phyloP scores from a whole-genome alignment of 768 basidiomycete species.

The Trametes sanguinea region DNA sequence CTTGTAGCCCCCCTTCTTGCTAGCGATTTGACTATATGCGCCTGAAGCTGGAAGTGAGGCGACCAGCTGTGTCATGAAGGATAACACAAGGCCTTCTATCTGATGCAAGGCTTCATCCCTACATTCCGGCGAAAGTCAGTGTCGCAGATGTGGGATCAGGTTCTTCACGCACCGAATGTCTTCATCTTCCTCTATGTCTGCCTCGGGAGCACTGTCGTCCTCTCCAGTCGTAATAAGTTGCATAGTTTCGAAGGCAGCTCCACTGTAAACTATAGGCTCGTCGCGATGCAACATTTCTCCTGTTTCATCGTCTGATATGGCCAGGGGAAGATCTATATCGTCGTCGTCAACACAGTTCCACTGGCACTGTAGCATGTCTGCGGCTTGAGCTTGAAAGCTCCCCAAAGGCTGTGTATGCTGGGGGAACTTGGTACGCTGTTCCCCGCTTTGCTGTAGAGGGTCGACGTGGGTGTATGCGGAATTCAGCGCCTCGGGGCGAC shows the following conservation, averaged over 20 bases:
- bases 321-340: background rate
- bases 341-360: background rate
- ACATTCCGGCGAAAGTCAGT: background rate
- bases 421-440: too few relatives aligned
- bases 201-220: background rate
- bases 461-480: too few relatives aligned
- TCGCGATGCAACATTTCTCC: background rate
- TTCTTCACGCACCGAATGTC: constrained; percentile 1
- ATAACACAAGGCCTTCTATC: constrained; percentile 25
- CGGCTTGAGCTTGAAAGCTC: background rate
- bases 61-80: constrained; percentile 27
- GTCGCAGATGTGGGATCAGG: too few relatives aligned
- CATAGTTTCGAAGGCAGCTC: background rate
- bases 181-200: background rate
- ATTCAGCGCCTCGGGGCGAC: too few relatives aligned
- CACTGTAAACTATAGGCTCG: background rate
- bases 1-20: constrained; percentile 7
- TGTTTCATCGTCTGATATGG: constrained; percentile 7
- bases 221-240: too few relatives aligned
- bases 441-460: too few relatives aligned
- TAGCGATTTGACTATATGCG: constrained; percentile 1
- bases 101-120: constrained; percentile 21
- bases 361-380: too few relatives aligned
- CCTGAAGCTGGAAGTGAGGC: constrained; percentile 9
- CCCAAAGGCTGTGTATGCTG: too few relatives aligned